Evolutionary conservation across 2,329 filamentous ascomycete species (phyloP).

Genomic region (Pseudomassariella vexata): DNA sequence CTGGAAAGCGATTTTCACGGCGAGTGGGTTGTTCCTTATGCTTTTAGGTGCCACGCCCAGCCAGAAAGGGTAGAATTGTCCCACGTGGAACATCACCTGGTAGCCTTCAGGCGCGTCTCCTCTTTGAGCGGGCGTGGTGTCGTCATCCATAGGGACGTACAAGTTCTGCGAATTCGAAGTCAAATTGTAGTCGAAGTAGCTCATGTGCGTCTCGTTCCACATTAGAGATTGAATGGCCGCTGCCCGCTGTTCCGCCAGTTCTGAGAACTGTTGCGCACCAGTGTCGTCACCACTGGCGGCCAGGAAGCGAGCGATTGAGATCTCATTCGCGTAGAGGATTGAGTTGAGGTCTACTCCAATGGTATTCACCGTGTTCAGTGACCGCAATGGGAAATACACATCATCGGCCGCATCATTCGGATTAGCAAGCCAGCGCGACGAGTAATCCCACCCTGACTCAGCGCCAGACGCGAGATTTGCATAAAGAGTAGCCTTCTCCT

Average conservation of each 20-base stretch:
- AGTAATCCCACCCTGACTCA: conserved; percentile 63
- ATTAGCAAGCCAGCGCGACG: conserved; percentile 49
- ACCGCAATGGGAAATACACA: conserved; percentile 60
- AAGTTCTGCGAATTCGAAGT: conserved; percentile 51
- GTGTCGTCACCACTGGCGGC: conserved; percentile 42
- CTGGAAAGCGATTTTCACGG: conserved; percentile 47
- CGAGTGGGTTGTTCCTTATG: conserved; percentile 53
- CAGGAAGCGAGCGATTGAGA: conserved; percentile 51
- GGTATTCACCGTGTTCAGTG: conserved; percentile 51
- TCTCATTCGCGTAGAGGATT: conserved; percentile 61
- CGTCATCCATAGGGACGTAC: conserved; percentile 44
- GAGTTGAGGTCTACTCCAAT: conserved; percentile 64
- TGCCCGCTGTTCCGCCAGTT: conserved; percentile 46
- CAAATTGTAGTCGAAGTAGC: conserved; percentile 66
- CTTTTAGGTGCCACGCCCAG: conserved; percentile 54
- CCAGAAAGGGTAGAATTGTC: conserved; percentile 66
- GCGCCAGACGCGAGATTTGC: conserved; percentile 59
- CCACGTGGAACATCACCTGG: conserved; percentile 52
- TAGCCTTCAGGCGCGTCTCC: conserved; percentile 44
- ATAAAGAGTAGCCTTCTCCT: conserved; percentile 48
- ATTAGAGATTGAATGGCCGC: conserved; percentile 57
- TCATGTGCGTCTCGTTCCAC: conserved; percentile 57
- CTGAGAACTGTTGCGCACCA: conserved; percentile 42
- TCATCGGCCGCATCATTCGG: conserved; percentile 53
- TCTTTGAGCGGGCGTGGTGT: conserved; percentile 34